These are phyloP conservation scores for Suhomyces guaymorum DNA, from an alignment of 1,139 yeast species.

Conservation along the genomic window DNA sequence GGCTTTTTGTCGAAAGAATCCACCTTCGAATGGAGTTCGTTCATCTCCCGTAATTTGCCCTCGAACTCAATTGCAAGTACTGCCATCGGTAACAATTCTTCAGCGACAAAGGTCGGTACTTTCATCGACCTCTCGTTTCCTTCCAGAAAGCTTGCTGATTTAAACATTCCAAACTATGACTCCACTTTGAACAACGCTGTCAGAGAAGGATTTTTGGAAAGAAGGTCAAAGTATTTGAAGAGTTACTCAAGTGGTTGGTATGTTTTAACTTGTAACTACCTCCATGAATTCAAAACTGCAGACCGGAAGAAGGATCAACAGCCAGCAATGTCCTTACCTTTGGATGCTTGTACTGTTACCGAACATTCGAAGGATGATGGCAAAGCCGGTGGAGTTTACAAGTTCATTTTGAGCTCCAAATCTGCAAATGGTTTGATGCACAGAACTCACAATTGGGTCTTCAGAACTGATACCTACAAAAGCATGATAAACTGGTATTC, in stretches of 20 bases:
- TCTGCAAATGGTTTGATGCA: constrained; percentile 64
- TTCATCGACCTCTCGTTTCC: constrained; percentile 77
- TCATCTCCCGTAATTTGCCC: constrained; percentile 65
- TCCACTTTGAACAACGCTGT: constrained; percentile 73
- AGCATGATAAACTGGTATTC: constrained; percentile 83
- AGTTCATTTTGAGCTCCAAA: constrained; percentile 78
- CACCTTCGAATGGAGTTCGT: constrained; percentile 85
- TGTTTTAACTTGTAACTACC: constrained; percentile 81
- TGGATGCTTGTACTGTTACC: constrained; percentile 78
- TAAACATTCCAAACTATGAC: constrained; percentile 64
- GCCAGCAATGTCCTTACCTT: constrained; percentile 86
- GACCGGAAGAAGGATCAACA: constrained; percentile 80
- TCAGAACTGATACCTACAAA: constrained; percentile 78
- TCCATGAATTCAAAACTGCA: constrained; percentile 85
- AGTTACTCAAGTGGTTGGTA: constrained; percentile 90
- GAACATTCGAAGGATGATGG: constrained; percentile 79
- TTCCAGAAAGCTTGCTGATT: constrained; percentile 63
- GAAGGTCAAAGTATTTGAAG: constrained; percentile 87
- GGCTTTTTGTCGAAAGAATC: constrained; percentile 82
- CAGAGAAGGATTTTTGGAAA: constrained; percentile 79
- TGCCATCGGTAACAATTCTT: constrained; percentile 30
- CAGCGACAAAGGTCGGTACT: constrained; percentile 42
- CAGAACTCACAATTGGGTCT: constrained; percentile 90
- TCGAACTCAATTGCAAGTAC: constrained; percentile 31
- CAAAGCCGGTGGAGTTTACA: constrained; percentile 58